Conservation (phyloP, 257 asterid genomes). For the Rehmannia glutinosa region DNA sequence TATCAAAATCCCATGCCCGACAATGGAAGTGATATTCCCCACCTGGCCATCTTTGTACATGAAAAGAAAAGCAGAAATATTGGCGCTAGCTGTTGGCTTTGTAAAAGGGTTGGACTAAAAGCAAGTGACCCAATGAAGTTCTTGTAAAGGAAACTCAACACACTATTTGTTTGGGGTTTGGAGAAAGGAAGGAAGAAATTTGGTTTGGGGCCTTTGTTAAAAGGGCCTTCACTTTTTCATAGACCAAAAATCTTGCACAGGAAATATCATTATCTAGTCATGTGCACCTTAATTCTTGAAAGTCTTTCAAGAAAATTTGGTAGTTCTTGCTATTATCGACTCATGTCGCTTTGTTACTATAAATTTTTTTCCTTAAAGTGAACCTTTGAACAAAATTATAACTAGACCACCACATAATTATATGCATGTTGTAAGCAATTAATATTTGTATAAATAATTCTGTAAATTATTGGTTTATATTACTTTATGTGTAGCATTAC, state of each 20-base stretch:
- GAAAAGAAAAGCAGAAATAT: background rate
- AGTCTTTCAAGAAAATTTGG: no score
- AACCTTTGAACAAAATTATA: background rate
- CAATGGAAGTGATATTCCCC: no score
- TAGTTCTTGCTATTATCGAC: background rate
- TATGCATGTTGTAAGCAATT: no score
- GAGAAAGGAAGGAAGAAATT: no score
- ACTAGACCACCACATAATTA: background rate
- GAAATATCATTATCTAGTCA: constrained; percentile 10
- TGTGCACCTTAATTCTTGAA: constrained; percentile 5
- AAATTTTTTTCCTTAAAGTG: background rate
- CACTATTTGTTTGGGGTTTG: no score
- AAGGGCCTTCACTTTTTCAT: constrained; percentile 20
- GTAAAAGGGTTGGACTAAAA: constrained; percentile 9
- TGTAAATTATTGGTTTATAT: no score
- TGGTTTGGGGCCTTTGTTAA: constrained; percentile 15
- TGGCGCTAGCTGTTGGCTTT: constrained; percentile 8
- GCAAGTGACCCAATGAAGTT: no score
- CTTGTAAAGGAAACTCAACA: no score
- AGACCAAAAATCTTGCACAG: constrained; percentile 13
- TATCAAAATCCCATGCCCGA: no score
- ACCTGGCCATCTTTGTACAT: no score
- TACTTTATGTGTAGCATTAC: no score
- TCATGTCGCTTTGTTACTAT: background rate
- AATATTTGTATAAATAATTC: no score